Conservation (phyloP, 305 asterid genomes). For the Solanum aculeatissimum region DNA sequence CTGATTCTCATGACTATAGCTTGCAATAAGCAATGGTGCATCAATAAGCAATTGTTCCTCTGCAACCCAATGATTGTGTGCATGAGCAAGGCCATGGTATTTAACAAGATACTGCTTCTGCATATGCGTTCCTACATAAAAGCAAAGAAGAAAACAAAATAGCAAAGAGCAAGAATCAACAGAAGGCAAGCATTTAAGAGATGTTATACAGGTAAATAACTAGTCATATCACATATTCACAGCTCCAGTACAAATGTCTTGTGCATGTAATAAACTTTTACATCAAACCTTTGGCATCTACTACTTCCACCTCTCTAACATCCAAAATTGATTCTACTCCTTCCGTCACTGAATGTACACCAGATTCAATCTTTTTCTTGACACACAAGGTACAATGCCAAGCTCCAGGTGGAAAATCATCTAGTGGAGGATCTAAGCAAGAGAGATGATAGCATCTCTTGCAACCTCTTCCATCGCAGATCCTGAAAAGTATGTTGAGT, state of each 20-base stretch:
- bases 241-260: background rate
- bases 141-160: constrained; percentile 12
- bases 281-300: constrained; percentile 40
- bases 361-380: constrained; percentile 49
- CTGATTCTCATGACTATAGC: constrained; percentile 32
- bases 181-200: background rate
- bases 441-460: constrained; percentile 38
- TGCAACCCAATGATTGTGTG: constrained; percentile 69
- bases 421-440: constrained; percentile 43
- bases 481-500: constrained; percentile 30
- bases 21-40: constrained; percentile 31
- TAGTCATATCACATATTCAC: background rate
- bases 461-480: constrained; percentile 54
- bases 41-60: constrained; percentile 40
- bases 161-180: background rate
- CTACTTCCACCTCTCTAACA: constrained; percentile 47
- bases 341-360: constrained; percentile 49
- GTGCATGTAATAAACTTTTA: background rate
- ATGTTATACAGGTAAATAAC: background rate
- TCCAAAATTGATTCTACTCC: constrained; percentile 58
- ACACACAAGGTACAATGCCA: constrained; percentile 67
- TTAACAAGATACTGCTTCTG: constrained; percentile 74
- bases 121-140: constrained; percentile 32
- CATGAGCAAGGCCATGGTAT: constrained; percentile 60
- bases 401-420: constrained; percentile 34